Base-by-base conservation (phyloP, 1,139 yeast genomes). In the Lodderomyces jiufengensis region DNA sequence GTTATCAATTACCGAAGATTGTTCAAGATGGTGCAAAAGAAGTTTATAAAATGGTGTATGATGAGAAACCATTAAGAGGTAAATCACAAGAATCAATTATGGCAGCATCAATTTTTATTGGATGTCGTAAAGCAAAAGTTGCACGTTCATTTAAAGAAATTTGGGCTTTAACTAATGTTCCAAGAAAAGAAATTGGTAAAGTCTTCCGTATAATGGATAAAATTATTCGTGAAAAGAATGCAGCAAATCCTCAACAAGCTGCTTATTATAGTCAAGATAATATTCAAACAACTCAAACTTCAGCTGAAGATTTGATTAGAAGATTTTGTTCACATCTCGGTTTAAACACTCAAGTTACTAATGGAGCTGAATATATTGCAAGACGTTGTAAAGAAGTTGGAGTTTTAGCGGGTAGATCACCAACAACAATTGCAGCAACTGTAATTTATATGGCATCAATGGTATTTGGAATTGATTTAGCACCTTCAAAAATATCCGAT, bases 1-100 rank as follows among this genome's bases (percentile, higher is more conserved):
- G 97, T 11, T 94, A 87, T 48, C 94, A 88, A 56, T 66, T 92
- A 41, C 97, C 98, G 3, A 84, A 84, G 54, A 86, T 92, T 45
- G 97, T 92, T 8, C 96, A 88, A 56, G 98, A 92, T 61, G 95
- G 95, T 46, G 97, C 97, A 23, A 92, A 92, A 57, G 97, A 92
- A 61, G 96, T 95, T 18, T 92, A 85, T 59, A 90, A 90, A 57
- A 66, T 90, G 44, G 95, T 94, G 15, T 80, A 87, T 52, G 97
- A 92, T 48, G 96, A 90, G 50, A 79, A 83, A 47, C 78, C 84
- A 12, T 71, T 92, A 48, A 78, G 92, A 57, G 97, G 97, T 38
- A 87, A 92, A 57, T 83, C 95, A 0, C 92, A 85, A 52, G 97
- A 90, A 55, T 80, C 92, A 45, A 85, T 92, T 34, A 90, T 92